These are phyloP conservation scores for Cordyceps militaris DNA, from an alignment of 2,329 filamentous ascomycete genomes.

Conservation along the genomic window DNA sequence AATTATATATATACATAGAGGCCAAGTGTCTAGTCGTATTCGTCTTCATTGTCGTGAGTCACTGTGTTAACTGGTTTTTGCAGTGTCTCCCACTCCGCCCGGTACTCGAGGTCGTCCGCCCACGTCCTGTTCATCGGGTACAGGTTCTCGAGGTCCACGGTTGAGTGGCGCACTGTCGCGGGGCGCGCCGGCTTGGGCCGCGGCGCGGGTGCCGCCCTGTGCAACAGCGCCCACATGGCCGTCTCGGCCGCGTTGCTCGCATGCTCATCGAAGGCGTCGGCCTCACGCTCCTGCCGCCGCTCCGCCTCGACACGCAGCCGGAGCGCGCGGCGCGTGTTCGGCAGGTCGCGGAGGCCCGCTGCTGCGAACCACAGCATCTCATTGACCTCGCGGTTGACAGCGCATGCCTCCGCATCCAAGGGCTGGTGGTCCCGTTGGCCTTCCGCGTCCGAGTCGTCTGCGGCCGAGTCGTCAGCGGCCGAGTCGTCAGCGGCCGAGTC, in stretches of 20 bases:
- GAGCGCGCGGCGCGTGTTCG: conserved; percentile 30
- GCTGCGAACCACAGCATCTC: conserved; percentile 38
- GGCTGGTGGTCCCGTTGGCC: background rate
- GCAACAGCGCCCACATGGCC: conserved; percentile 39
- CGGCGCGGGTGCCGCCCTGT: conserved; percentile 30
- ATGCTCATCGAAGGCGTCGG: conserved; percentile 35
- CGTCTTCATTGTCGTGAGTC: background rate
- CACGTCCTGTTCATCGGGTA: conserved; percentile 33
- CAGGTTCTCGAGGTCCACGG: conserved; percentile 28
- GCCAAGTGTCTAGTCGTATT: background rate
- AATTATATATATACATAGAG: background rate
- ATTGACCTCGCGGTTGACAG: conserved; percentile 31
- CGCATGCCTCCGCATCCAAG: conserved; percentile 22
- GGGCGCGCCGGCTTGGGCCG: conserved; percentile 18
- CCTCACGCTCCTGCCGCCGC: conserved; percentile 35
- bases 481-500: conserved; percentile 6
- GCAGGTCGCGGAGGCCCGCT: conserved; percentile 31
- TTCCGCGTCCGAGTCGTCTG: conserved; percentile 13
- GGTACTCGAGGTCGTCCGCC: conserved; percentile 30
- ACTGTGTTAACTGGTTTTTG: background rate
- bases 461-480: background rate
- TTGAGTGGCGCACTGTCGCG: conserved; percentile 21
- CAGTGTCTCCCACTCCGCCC: conserved; percentile 37
- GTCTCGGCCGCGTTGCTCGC: conserved; percentile 35
- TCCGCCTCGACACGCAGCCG: conserved; percentile 34